phyloP scores from a whole-genome alignment of 2,329 filamentous ascomycete genomes.

The Chaetomium globosum region DNA sequence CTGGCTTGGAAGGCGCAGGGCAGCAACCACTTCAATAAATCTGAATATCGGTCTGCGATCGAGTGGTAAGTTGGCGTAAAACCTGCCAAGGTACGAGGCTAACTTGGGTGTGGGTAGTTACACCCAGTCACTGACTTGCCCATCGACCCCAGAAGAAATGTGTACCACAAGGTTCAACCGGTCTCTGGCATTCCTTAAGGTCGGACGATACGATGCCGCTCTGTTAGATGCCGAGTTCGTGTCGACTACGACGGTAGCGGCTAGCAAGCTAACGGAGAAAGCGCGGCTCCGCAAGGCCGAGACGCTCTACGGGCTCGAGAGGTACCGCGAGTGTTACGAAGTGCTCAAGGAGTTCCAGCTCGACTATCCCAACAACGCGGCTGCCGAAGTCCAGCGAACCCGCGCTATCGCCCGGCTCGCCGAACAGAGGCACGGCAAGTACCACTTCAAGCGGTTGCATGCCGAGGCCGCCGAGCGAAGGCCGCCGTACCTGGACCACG shows the following conservation, averaged over 20 bases:
- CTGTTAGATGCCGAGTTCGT: conserved; percentile 39
- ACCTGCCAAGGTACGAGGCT: neutral
- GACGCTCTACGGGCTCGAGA: conserved; percentile 49
- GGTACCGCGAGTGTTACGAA: conserved; percentile 44
- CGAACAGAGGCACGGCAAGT: conserved; percentile 47
- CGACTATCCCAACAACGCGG: conserved; percentile 43
- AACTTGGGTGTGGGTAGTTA: conserved; percentile 14
- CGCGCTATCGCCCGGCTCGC: conserved; percentile 40
- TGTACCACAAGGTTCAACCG: conserved; percentile 44
- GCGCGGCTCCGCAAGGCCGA: conserved; percentile 49
- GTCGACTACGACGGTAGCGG: neutral
- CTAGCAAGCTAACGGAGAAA: conserved; percentile 45
- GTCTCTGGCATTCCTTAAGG: conserved; percentile 41
- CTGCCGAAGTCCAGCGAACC: conserved; percentile 39
- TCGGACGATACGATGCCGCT: conserved; percentile 40
- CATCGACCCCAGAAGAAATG: conserved; percentile 43
- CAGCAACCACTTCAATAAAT: conserved; percentile 40
- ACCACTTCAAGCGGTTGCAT: conserved; percentile 45
- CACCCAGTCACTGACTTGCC: conserved; percentile 25
- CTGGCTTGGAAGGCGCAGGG: conserved; percentile 38
- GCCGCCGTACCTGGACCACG: conserved; percentile 51
- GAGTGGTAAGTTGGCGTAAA: conserved; percentile 25
- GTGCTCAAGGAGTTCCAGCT: conserved; percentile 42
- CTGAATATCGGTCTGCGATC: conserved; percentile 46
- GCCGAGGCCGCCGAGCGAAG: conserved; percentile 38